phyloP scores from a whole-genome alignment of 1,284 basidiomycete genomes.

The Laetiporus sulphureus region DNA sequence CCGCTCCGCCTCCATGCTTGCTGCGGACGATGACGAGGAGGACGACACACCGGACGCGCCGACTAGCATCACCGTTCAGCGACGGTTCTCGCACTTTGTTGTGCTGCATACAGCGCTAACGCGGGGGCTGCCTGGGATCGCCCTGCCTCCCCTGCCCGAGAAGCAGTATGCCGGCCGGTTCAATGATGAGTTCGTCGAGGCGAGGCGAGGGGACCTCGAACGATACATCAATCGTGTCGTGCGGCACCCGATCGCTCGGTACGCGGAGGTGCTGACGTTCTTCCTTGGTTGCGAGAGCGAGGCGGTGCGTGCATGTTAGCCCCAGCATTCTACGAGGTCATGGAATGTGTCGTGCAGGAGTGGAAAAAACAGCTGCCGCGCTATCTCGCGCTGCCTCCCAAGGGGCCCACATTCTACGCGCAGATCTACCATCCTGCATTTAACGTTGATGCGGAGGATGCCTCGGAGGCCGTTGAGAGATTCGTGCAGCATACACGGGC shows the following conservation, averaged over 20 bases:
- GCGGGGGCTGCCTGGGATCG: constrained; percentile 65
- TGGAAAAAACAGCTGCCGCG: constrained; percentile 63
- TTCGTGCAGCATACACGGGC: constrained; percentile 63
- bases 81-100: constrained; percentile 83
- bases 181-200: constrained; percentile 76
- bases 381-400: constrained; percentile 51
- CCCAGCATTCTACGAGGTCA: background rate
- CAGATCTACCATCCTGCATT: constrained; percentile 80
- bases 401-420: constrained; percentile 69
- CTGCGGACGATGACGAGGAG: constrained; percentile 18
- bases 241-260: constrained; percentile 73
- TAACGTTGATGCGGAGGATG: constrained; percentile 72
- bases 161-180: constrained; percentile 80
- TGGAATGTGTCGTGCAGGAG: constrained; percentile 39
- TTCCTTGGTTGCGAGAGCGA: constrained; percentile 76
- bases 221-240: constrained; percentile 67
- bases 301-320: constrained; percentile 31
- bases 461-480: constrained; percentile 44
- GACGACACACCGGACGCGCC: constrained; percentile 29
- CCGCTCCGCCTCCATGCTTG: constrained; percentile 12
- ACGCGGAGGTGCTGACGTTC: constrained; percentile 75
- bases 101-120: constrained; percentile 66
- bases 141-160: constrained; percentile 75
- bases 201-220: constrained; percentile 72
- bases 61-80: constrained; percentile 61